These are phyloP conservation scores for Tephrocybe sp. DNA, from an alignment of 768 basidiomycete genomes.

Conservation along the genomic window DNA sequence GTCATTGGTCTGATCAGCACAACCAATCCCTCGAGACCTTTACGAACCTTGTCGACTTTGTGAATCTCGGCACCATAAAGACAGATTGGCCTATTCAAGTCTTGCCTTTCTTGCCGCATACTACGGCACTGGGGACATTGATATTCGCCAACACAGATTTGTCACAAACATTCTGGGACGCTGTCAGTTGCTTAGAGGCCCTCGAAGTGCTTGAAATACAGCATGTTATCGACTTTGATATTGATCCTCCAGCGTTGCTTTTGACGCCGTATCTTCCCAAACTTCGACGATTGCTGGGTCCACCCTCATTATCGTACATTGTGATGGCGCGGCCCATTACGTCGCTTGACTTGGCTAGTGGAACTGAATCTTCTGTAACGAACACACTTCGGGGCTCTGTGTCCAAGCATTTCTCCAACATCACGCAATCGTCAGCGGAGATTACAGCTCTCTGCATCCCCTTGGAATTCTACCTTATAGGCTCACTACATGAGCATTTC, in stretches of 20 bases:
- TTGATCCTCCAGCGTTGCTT: background rate
- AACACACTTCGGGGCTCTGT: no score
- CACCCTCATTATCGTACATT: conserved; percentile 4
- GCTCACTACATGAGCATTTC: conserved; percentile 1
- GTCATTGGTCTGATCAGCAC: background rate
- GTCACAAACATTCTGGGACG: conserved; percentile 1
- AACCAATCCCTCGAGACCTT: background rate
- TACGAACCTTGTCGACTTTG: background rate
- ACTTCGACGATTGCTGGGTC: conserved; percentile 3
- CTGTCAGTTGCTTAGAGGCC: background rate
- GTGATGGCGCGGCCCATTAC: conserved; percentile 7
- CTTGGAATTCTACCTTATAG: conserved; percentile 2
- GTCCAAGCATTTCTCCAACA: background rate
- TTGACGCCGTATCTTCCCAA: conserved; percentile 9
- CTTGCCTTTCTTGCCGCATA: background rate
- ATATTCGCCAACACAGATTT: background rate
- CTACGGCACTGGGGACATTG: conserved; percentile 3
- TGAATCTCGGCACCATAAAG: conserved; percentile 1
- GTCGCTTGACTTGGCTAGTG: conserved; percentile 2
- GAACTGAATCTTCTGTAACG: background rate
- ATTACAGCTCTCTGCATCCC: conserved; percentile 4
- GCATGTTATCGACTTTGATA: no score
- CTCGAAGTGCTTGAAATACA: conserved; percentile 1
- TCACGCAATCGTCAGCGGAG: background rate
- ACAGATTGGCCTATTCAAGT: background rate